These are phyloP conservation scores for Capsicum rhomboideum DNA, from an alignment of 257 asterid species.

Conservation along the genomic window DNA sequence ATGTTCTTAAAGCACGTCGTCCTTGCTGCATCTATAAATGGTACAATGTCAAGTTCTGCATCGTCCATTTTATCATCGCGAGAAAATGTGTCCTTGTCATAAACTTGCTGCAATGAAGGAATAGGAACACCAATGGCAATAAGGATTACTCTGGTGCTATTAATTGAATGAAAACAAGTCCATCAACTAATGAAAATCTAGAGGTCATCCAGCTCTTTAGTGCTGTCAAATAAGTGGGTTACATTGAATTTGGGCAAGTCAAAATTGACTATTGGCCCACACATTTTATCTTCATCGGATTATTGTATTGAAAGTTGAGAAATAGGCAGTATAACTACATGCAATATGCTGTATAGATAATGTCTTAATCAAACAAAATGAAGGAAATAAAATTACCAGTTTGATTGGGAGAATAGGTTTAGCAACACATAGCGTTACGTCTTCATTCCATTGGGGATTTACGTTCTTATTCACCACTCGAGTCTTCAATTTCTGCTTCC, in stretches of 20 bases:
- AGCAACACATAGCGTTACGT: constrained; percentile 46
- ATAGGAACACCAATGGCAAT: not conserved
- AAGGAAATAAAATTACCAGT: constrained; percentile 35
- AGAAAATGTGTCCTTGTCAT: constrained; percentile 46
- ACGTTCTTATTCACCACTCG: constrained; percentile 57
- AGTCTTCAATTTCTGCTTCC: constrained; percentile 60
- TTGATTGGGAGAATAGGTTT: constrained; percentile 56
- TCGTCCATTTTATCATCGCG: constrained; percentile 79
- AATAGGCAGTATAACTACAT: no score
- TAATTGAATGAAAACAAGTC: not conserved
- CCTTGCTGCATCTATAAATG: constrained; percentile 29
- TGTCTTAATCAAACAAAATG: not conserved
- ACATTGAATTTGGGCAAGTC: not conserved
- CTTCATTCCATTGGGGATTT: constrained; percentile 80
- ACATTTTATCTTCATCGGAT: not conserved
- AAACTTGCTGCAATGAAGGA: constrained; percentile 45
- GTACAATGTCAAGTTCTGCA: constrained; percentile 48
- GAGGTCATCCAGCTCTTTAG: not conserved
- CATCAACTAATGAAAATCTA: not conserved
- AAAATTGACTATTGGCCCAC: not conserved
- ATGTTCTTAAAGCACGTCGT: constrained; percentile 18
- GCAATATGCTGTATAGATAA: not conserved
- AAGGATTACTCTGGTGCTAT: not conserved
- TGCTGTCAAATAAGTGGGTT: not conserved
- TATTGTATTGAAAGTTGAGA: not conserved